Percentiles rank a stretch among this genome's conserved stretches.
Evolutionary conservation across 148 eudicot species (phyloP).

Genomic region (Persicaria tinctoria): DNA sequence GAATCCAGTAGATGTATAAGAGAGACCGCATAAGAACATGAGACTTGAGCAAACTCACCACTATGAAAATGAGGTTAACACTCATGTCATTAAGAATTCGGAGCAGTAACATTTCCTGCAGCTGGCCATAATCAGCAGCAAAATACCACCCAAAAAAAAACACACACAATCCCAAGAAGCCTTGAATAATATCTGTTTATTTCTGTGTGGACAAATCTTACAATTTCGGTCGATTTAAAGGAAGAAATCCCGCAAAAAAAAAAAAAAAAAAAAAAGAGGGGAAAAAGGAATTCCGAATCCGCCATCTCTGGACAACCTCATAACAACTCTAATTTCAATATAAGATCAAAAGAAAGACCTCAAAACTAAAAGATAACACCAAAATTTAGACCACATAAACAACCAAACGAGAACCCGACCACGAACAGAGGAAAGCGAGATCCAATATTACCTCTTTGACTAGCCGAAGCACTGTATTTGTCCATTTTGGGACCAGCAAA

Average conservation of each 20-base stretch:
- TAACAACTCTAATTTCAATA: background rate
- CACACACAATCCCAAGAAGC: background rate
- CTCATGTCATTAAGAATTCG: background rate
- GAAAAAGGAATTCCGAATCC: background rate
- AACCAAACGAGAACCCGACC: background rate
- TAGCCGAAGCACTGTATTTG: conserved; percentile 17
- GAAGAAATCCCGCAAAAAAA: background rate
- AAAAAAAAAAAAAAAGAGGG: background rate
- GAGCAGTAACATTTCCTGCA: background rate
- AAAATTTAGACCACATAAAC: background rate
- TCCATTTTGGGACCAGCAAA: conserved; percentile 25
- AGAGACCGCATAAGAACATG: background rate
- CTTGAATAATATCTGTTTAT: background rate
- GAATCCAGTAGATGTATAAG: conserved; percentile 18
- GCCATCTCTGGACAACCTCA: background rate
- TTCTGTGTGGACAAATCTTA: background rate
- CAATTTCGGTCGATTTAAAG: background rate
- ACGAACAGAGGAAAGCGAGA: background rate
- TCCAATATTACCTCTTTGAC: conserved; percentile 29
- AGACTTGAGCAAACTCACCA: background rate
- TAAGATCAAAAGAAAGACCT: background rate
- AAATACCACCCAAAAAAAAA: background rate
- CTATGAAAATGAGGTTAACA: background rate
- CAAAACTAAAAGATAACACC: background rate
- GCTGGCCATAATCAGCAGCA: background rate